Conservation (phyloP, 1,139 yeast genomes). For the Saccharomycopsis hybrid region DNA sequence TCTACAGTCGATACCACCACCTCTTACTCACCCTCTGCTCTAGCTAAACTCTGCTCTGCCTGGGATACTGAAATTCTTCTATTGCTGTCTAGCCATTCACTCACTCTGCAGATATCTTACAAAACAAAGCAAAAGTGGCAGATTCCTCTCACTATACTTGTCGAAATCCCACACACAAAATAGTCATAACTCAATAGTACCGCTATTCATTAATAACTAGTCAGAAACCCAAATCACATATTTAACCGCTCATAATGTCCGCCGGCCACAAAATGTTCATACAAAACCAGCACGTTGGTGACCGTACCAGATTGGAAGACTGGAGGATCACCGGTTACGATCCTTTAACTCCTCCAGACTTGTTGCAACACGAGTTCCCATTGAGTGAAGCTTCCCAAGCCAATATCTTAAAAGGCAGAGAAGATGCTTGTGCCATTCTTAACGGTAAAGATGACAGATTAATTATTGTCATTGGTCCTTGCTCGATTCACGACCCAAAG, state of each 20-base stretch:
- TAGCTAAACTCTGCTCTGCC: too few relatives aligned
- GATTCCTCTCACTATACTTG: too few relatives aligned
- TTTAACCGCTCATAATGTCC: neutral
- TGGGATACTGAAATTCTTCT: too few relatives aligned
- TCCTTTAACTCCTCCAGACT: constrained; percentile 91
- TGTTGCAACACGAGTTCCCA: constrained; percentile 85
- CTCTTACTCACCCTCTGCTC: too few relatives aligned
- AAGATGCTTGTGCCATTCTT: constrained; percentile 62
- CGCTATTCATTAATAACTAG: too few relatives aligned
- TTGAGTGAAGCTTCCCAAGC: constrained; percentile 53
- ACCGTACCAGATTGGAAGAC: constrained; percentile 76
- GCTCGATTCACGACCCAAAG: constrained; percentile 90
- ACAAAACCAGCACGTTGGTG: constrained; percentile 76
- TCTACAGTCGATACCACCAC: too few relatives aligned
- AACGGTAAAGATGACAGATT: constrained; percentile 76
- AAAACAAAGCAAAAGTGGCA: too few relatives aligned
- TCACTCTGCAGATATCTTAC: too few relatives aligned
- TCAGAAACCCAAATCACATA: too few relatives aligned
- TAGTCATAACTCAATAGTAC: too few relatives aligned
- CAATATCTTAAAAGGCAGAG: constrained; percentile 69
- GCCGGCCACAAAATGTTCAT: constrained; percentile 55
- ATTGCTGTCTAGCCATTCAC: too few relatives aligned
- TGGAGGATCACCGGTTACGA: constrained; percentile 95
- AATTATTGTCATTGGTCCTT: constrained; percentile 86
- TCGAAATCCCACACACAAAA: too few relatives aligned